Evolutionary conservation across 2,329 filamentous ascomycete genomes (phyloP).

Genomic region (Xylariomycetidae sp.): DNA sequence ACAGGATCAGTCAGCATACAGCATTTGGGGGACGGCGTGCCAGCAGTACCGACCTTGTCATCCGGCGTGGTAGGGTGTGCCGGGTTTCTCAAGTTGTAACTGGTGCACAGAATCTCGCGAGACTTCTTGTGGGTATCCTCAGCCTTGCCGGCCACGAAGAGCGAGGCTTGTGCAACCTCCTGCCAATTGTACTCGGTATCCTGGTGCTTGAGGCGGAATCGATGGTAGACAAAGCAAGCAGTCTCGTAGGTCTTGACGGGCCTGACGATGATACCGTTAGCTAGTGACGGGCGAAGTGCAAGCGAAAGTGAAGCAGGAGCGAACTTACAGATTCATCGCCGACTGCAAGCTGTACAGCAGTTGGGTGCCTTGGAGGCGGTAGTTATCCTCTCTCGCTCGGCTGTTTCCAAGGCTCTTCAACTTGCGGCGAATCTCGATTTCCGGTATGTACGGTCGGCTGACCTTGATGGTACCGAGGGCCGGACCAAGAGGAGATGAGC

Average conservation of each 20-base stretch:
- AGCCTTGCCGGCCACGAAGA: slow-evolving; percentile 94
- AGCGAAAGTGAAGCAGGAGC: slow-evolving; percentile 2
- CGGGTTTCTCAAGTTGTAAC: slow-evolving; percentile 73
- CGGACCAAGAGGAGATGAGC: slow-evolving; percentile 10
- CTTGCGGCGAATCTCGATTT: slow-evolving; percentile 70
- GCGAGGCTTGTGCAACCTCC: slow-evolving; percentile 79
- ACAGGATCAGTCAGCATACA: slow-evolving; percentile 6
- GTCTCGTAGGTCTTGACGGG: slow-evolving; percentile 90
- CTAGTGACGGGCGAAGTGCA: neutral
- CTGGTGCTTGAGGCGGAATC: slow-evolving; percentile 80
- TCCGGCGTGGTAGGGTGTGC: slow-evolving; percentile 69
- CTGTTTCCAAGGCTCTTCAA: slow-evolving; percentile 65
- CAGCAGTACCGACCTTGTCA: slow-evolving; percentile 63
- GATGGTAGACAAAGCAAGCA: slow-evolving; percentile 88
- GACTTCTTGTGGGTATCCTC: slow-evolving; percentile 98
- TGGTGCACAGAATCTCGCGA: slow-evolving; percentile 82
- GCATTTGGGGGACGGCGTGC: slow-evolving; percentile 1
- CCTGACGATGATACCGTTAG: slow-evolving; percentile 33
- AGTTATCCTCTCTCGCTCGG: slow-evolving; percentile 70
- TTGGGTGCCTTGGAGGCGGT: slow-evolving; percentile 78
- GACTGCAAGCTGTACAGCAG: slow-evolving; percentile 86
- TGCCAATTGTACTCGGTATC: slow-evolving; percentile 79
- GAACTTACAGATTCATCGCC: slow-evolving; percentile 66
- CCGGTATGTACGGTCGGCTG: slow-evolving; percentile 67
- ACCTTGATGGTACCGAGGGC: slow-evolving; percentile 28